Base-by-base conservation (phyloP, 2,329 filamentous ascomycete species). In the Daldinia sp. region DNA sequence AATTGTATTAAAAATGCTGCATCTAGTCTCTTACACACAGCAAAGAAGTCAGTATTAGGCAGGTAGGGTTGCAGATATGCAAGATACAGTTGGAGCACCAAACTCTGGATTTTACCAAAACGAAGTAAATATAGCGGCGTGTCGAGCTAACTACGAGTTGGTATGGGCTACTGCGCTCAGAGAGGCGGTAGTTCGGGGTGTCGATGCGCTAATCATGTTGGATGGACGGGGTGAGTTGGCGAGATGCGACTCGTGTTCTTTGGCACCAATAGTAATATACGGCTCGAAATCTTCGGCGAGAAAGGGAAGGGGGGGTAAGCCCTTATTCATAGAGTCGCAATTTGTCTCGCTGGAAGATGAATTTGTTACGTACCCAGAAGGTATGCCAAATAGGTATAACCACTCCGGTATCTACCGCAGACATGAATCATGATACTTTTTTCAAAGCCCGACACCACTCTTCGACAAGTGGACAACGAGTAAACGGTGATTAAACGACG, bases 171-270 rank as follows among this genome's bases (percentile, higher is more conserved):
- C 49, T 63, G 57, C 55, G 41, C 51, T 66, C 48, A 58, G 37
- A 30, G 23, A 27, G 25, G 17, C 47, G 52, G 51, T 39, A 39
- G 35, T 54, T 52, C 48, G 56, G 60, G 5, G 48, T 57, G 29
- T 58, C 43, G 37, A 52, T 27, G 47, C 48, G 52, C n/a, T 45
- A 30, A 45, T 30, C 34, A 39, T 23, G 54, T 48, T 54, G 39
- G 56, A 52, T 35, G 17, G 45, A 30, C 63, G 62, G 17, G 45
- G 27, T 65, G 62, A 62, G 62, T 59, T 67, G 65, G 61, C 65
- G 54, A 45, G 37, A 65, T 67, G 55, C 34, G 34, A 59, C 58
- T 64, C 39, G 61, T 11, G 47, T 15, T 32, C 27, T 54, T 47
- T 39, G 39, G 51, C 21, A 37, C 59, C 58, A 58, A 59, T 58